Percentiles rank a stretch among this genome's conserved stretches.
Conservation (phyloP, 2,329 filamentous ascomycete genomes). For the Venturiaceae sp. region DNA sequence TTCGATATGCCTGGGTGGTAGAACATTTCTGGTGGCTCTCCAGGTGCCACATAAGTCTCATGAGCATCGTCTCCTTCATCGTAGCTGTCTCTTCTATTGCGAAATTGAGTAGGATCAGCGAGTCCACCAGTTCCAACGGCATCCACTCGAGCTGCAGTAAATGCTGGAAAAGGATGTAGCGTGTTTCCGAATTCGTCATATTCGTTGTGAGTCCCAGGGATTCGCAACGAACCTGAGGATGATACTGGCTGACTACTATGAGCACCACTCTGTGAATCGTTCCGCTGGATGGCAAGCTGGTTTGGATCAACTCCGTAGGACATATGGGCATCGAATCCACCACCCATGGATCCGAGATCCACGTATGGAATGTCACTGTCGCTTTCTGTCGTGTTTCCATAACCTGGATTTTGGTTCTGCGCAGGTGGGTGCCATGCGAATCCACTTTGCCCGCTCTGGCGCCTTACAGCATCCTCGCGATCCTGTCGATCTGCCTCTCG, state of each 20-base stretch:
- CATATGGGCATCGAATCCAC: slow-evolving; percentile 55
- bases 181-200: slow-evolving; percentile 36
- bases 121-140: slow-evolving; percentile 85
- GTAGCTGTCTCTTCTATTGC: slow-evolving; percentile 65
- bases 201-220: slow-evolving; percentile 32
- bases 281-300: slow-evolving; percentile 23
- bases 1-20: slow-evolving; percentile 73
- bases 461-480: slow-evolving; percentile 46
- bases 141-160: slow-evolving; percentile 64
- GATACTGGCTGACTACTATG: slow-evolving; percentile 29
- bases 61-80: slow-evolving; percentile 79
- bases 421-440: slow-evolving; percentile 40
- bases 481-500: slow-evolving; percentile 74
- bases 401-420: slow-evolving; percentile 13
- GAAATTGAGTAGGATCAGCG: slow-evolving; percentile 55
- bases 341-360: slow-evolving; percentile 66
- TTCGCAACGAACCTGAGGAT: slow-evolving; percentile 34
- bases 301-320: slow-evolving; percentile 47
- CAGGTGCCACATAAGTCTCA: slow-evolving; percentile 29
- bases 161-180: slow-evolving; percentile 48
- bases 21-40: slow-evolving; percentile 78
- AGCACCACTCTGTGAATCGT: slow-evolving; percentile 18
- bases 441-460: slow-evolving; percentile 42
- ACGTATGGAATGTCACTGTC: slow-evolving; percentile 65
- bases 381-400: slow-evolving; percentile 36